These are phyloP conservation scores for Parascedosporium putredinis DNA, from an alignment of 2,329 filamentous ascomycete species.

Conservation along the genomic window DNA sequence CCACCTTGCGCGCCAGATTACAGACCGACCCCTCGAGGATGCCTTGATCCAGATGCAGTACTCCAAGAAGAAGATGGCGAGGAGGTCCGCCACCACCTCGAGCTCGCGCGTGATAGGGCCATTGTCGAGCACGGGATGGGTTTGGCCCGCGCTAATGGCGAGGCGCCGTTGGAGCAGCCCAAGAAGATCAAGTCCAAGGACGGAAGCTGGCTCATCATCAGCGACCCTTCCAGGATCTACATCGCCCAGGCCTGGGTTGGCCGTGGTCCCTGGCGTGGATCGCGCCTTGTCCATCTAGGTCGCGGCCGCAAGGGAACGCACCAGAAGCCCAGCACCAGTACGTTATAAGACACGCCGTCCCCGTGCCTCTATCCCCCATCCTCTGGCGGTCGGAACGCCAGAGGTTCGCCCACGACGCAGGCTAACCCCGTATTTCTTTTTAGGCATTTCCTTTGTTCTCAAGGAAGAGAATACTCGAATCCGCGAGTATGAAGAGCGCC, in stretches of 20 bases:
- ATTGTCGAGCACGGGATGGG: constrained; percentile 80
- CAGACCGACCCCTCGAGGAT: constrained; percentile 87
- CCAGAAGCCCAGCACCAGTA: constrained; percentile 64
- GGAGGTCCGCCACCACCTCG: constrained; percentile 71
- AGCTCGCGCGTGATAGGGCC: constrained; percentile 72
- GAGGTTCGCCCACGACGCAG: too few relatives aligned
- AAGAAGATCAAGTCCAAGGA: constrained; percentile 60
- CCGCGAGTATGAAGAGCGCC: constrained; percentile 65
- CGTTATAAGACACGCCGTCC: constrained; percentile 31
- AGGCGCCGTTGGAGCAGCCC: constrained; percentile 21
- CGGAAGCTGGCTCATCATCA: constrained; percentile 60
- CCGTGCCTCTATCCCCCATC: not conserved
- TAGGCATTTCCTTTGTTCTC: constrained; percentile 67
- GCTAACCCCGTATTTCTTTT: not conserved
- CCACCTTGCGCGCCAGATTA: constrained; percentile 76
- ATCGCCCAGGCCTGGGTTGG: constrained; percentile 90
- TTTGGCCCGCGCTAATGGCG: constrained; percentile 37
- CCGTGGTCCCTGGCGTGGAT: constrained; percentile 52
- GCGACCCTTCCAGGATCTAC: constrained; percentile 74
- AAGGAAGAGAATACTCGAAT: constrained; percentile 92
- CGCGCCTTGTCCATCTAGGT: constrained; percentile 60
- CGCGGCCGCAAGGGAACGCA: constrained; percentile 61
- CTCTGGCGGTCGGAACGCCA: not conserved
- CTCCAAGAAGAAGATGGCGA: constrained; percentile 84
- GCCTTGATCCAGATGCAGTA: constrained; percentile 92